Evolutionary conservation across 75 land plant genomes (phyloP), one percentile per base, ranked within the genome.

Genomic region (Pinus taeda): DNA sequence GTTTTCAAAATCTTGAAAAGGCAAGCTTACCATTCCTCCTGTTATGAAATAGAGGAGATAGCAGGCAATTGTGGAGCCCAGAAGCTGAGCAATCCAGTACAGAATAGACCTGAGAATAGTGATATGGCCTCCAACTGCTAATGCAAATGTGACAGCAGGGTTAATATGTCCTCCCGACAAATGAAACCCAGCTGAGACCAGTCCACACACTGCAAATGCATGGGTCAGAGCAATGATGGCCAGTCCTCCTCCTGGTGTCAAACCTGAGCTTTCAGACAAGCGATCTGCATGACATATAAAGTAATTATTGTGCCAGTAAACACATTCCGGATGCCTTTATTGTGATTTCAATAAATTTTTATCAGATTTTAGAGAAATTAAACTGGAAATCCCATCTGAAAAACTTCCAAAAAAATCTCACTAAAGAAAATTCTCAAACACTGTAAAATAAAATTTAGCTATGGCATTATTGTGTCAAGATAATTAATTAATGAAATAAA

Each of bases 131-230:
- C 92, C 95, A n/a, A 88, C 79, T 57, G 79, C 81, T 12, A 93
- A 78, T 18, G 90, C 90, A 14, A 93, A 79, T 11, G 95, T 93
- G 33, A 93, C 95, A 0, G 95, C 95, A 0, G 95, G 95, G 81
- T 93, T 93, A 0, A 93, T 77, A 69, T 93, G 95, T 42, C 88
- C 95, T 21, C 92, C 95, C 60, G 95, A 93, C 22, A 90, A 75
- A 72, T 83, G 89, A 49, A 73, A 59, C 6, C 75, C 57, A 4
- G 39, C 62, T 8, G 80, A 74, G 76, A 79, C 59, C 60, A 74
- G 61, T 20, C 18, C 75, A 26, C 45, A 79, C 1, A 86, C 17
- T 17, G 83, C 83, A 60, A 86, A 62, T 6, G 87, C 86, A 73
- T 86, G 88, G 4, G 83, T 75, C 37, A 86, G 7, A 29, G 88